Base-by-base conservation (phyloP, 2,329 filamentous ascomycete genomes). In the Biscogniauxia mediterranea region DNA sequence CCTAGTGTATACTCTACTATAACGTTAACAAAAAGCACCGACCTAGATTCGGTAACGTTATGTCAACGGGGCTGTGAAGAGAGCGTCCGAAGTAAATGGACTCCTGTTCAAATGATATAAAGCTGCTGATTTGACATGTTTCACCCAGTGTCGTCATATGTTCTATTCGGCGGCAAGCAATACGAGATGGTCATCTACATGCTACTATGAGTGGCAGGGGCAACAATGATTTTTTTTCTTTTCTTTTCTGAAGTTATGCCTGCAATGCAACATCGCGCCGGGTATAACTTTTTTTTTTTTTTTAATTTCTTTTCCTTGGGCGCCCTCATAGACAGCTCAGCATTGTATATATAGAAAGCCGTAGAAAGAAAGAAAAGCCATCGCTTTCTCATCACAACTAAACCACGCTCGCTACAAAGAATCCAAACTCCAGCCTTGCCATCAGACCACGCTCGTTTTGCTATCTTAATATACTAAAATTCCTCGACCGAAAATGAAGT, bases 401-500 rank as follows among this genome's bases (percentile, higher is more conserved):
- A n/a, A 46, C 38, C 38, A 46, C 52, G 23, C 52, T 25, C 23
- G 21, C 52, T 28, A 28, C 9, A 32, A 54, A 11, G 5, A n/a
- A n/a, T 17, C 20, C n/a, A 3, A 25, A 54, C 5, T 8, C 19
- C 25, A 28, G 17, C 13, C 25, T 28, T 25, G 32, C 8, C 25
- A 13, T 25, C 25, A 15, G 3, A 51, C 46, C 46, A 52, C 38
- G 38, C 38, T 46, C 38, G 38, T 46, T 46, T 46, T 46, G 38
- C 38, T 46, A 54, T 26, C 52, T 32, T 28, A 13, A 21, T 20
- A 32, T 15, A 17, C 2, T 23, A 7, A 7, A 21, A 55, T 38
- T 20, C 2, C 54, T n/a, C 13, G 9, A 38, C 19, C 26, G 13
- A 50, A 3, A 46, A 70, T 69, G 67, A 66, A 67, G 58, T 13